Conservation (phyloP, 1,139 yeast genomes). For the Blastobotrys ciferrii region DNA sequence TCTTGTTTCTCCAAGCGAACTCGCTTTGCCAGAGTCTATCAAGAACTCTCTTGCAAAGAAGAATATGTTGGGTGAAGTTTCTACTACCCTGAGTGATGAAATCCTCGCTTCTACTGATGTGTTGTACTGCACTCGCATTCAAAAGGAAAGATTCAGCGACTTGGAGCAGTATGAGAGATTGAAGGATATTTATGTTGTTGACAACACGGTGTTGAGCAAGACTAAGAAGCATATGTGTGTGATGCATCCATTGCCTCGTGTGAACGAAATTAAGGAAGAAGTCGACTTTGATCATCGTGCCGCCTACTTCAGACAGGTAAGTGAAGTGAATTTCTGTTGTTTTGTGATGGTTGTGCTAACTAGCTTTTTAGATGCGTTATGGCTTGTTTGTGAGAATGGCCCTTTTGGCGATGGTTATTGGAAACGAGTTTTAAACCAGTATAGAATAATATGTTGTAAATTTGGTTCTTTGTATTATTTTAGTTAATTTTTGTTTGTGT, state of each 20-base stretch:
- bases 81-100: constrained; percentile 74
- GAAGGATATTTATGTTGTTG: constrained; percentile 89
- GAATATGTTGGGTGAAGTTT: constrained; percentile 71
- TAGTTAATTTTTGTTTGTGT: constrained; percentile 14
- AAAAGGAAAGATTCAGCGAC: constrained; percentile 89
- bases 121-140: constrained; percentile 96
- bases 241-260: constrained; percentile 98
- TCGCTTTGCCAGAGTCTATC: constrained; percentile 74
- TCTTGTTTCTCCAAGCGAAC: constrained; percentile 86
- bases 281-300: constrained; percentile 99
- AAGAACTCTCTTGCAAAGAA: constrained; percentile 60
- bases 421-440: constrained; percentile 42
- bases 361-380: constrained; percentile 64
- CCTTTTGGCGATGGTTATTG: constrained; percentile 93
- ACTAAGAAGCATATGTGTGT: constrained; percentile 99
- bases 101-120: constrained; percentile 90
- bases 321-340: constrained; percentile 3
- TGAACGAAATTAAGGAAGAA: constrained; percentile 93
- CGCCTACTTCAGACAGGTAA: constrained; percentile 89
- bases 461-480: constrained; percentile 12
- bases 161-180: constrained; percentile 76
- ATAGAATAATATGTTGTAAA: not conserved
- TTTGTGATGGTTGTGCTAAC: constrained; percentile 16
- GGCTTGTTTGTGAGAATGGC: constrained; percentile 99
- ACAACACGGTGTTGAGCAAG: constrained; percentile 82